Percentiles rank a stretch among this genome's conserved stretches.
These are phyloP conservation scores for Candida ovalis DNA, from an alignment of 805 yeast species.

Conservation along the genomic window DNA sequence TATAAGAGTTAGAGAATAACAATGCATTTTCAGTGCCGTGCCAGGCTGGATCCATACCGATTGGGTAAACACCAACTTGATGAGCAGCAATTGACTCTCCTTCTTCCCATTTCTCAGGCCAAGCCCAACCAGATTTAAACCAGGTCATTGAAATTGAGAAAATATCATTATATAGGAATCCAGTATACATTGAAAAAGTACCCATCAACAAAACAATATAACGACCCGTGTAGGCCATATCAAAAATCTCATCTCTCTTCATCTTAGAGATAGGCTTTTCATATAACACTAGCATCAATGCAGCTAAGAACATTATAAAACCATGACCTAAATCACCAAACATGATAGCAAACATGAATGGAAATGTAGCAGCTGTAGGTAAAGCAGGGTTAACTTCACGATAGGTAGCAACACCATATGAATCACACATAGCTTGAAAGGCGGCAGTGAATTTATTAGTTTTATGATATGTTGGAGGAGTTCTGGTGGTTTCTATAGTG, in stretches of 20 bases:
- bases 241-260: constrained; percentile 89
- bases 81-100: constrained; percentile 71
- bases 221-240: constrained; percentile 93
- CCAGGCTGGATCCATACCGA: constrained; percentile 95
- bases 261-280: constrained; percentile 66
- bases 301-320: constrained; percentile 71
- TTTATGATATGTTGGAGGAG: constrained; percentile 93
- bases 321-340: constrained; percentile 99
- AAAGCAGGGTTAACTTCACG: constrained; percentile 95
- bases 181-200: constrained; percentile 90
- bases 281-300: constrained; percentile 63
- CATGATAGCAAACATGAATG: constrained; percentile 98
- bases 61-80: constrained; percentile 63
- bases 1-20: constrained; percentile 89
- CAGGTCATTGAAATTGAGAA: constrained; percentile 88
- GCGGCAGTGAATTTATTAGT: constrained; percentile 94
- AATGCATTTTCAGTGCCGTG: constrained; percentile 94
- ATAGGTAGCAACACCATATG: constrained; percentile 91
- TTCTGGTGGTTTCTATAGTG: constrained; percentile 67
- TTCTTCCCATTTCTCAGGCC: constrained; percentile 72
- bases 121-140: constrained; percentile 88
- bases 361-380: constrained; percentile 93
- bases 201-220: constrained; percentile 93
- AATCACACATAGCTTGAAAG: constrained; percentile 90
- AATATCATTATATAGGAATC: constrained; percentile 87